These are phyloP conservation scores for Pestalotiopsis sp. DNA, from an alignment of 2,329 filamentous ascomycete species.

Conservation along the genomic window DNA sequence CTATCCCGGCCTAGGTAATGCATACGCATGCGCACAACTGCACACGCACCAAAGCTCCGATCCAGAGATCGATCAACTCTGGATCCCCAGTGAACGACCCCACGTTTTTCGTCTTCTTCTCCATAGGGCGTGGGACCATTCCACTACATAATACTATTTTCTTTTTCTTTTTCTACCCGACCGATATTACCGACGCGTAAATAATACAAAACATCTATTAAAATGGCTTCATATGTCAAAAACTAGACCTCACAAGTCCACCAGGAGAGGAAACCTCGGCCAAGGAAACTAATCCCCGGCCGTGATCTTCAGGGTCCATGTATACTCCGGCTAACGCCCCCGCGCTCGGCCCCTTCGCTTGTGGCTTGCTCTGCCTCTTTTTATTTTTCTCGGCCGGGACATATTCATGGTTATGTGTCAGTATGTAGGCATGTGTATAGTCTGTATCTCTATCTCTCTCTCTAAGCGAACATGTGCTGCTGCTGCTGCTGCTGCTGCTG, in stretches of 20 bases:
- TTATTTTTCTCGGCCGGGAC: not conserved
- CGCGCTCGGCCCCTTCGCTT: not conserved
- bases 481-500: not conserved
- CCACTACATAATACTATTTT: not conserved
- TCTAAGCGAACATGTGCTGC: not conserved
- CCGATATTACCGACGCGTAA: not conserved
- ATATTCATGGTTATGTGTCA: not conserved
- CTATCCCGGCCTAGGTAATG: not conserved
- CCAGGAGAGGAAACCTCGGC: not conserved
- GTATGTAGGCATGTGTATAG: no score
- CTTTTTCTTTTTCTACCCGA: not conserved
- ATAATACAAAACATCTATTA: not conserved
- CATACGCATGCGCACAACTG: not conserved
- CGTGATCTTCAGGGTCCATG: not conserved
- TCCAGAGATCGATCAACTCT: not conserved
- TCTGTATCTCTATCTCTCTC: not conserved
- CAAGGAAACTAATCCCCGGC: not conserved
- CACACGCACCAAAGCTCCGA: not conserved
- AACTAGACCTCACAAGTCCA: not conserved
- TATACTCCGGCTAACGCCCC: not conserved
- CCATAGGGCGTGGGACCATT: no score
- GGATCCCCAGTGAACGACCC: not conserved
- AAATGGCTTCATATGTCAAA: not conserved
- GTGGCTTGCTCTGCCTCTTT: not conserved
- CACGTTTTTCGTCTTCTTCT: not conserved